Conservation (phyloP, 768 basidiomycete species). For the Mycena latifolia region DNA sequence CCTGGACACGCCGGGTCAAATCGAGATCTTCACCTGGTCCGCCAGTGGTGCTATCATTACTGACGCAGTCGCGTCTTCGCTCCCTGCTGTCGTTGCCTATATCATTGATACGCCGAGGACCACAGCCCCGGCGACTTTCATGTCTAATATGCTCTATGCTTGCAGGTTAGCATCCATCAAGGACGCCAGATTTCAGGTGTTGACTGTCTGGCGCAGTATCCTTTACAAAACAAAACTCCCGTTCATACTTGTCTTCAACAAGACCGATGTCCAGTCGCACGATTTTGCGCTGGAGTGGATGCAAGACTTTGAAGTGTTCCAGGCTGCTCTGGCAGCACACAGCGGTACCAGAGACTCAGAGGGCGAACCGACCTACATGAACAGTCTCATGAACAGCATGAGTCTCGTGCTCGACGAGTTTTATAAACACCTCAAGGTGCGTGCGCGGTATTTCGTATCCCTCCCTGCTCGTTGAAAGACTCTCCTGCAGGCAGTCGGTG, state of each 20-base stretch:
- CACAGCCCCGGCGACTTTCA: slow-evolving; percentile 96
- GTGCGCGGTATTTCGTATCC: slow-evolving; percentile 33
- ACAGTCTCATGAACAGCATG: slow-evolving; percentile 99
- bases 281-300: slow-evolving; percentile 98
- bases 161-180: slow-evolving; percentile 75
- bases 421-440: slow-evolving; percentile 93
- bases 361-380: slow-evolving; percentile 98
- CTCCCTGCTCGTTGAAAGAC: not conserved
- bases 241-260: slow-evolving; percentile 98
- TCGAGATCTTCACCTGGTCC: slow-evolving; percentile 99
- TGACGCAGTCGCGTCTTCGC: slow-evolving; percentile 92
- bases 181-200: not conserved
- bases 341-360: slow-evolving; percentile 77
- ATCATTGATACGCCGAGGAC: slow-evolving; percentile 98
- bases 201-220: slow-evolving; percentile 66
- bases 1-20: slow-evolving; percentile 98
- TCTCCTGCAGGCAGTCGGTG: slow-evolving; percentile 85
- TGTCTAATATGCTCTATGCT: slow-evolving; percentile 99
- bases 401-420: slow-evolving; percentile 98
- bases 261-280: slow-evolving; percentile 93
- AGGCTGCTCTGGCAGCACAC: slow-evolving; percentile 84
- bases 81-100: slow-evolving; percentile 96
- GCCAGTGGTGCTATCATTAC: slow-evolving; percentile 99
- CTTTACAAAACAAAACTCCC: slow-evolving; percentile 98
- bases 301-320: slow-evolving; percentile 97